These are phyloP conservation scores for Bolboschoenus planiculmis DNA, from an alignment of 176 grass and related monocot genomes.

Conservation along the genomic window DNA sequence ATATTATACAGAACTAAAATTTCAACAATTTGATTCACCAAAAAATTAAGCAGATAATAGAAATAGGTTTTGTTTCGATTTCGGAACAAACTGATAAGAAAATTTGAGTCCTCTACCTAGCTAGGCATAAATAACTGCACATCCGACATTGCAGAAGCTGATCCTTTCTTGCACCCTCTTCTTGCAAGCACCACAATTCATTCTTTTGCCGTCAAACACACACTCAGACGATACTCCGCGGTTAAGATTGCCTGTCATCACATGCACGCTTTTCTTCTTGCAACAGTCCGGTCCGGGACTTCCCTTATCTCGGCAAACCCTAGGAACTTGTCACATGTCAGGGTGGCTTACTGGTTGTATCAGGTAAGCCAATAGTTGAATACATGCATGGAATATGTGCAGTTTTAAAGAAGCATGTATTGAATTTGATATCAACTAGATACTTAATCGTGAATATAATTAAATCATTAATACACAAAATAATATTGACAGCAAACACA, in stretches of 20 bases:
- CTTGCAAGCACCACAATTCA: slow-evolving; percentile 28
- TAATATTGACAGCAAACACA: too few species aligned
- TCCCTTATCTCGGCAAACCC: not conserved
- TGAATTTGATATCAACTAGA: too few species aligned
- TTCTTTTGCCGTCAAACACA: slow-evolving; percentile 17
- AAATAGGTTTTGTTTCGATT: not conserved
- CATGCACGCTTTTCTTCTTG: slow-evolving; percentile 3
- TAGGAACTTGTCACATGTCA: slow-evolving; percentile 16
- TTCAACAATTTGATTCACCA: not conserved
- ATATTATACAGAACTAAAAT: not conserved
- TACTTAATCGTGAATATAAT: too few species aligned
- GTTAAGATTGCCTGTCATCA: not conserved
- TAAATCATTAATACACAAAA: too few species aligned
- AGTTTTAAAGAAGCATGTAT: too few species aligned
- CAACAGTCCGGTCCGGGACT: slow-evolving; percentile 15
- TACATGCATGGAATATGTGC: not conserved
- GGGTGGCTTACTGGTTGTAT: not conserved
- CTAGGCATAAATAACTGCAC: slow-evolving; percentile 31
- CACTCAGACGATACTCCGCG: slow-evolving; percentile 24
- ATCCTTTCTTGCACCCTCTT: slow-evolving; percentile 23
- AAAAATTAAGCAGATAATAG: not conserved
- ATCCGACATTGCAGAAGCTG: slow-evolving; percentile 22
- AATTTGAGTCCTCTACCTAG: not conserved
- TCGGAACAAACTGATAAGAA: not conserved
- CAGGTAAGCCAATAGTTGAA: not conserved